Evolutionary conservation across 352 stramenopile genomes (phyloP).

Genomic region (Globisporangium polare): DNA sequence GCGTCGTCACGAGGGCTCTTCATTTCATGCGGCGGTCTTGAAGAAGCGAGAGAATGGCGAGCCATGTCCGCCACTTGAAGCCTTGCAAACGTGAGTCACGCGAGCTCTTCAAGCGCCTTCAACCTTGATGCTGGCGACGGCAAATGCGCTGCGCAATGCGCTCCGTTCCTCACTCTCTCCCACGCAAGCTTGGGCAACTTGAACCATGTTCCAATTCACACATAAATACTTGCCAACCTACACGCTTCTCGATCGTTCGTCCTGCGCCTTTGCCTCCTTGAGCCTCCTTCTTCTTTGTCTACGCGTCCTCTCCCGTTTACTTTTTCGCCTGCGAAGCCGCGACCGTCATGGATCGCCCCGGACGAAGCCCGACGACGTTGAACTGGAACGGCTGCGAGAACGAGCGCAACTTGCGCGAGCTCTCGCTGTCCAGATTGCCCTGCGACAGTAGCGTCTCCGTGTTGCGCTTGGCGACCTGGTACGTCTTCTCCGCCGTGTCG

Average conservation of each 20-base stretch:
- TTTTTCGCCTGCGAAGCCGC: not conserved
- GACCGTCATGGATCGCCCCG: slow-evolving; percentile 11
- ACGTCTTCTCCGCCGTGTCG: slow-evolving; percentile 56
- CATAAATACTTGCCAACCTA: not conserved
- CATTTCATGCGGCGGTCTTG: not conserved
- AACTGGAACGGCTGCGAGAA: slow-evolving; percentile 22
- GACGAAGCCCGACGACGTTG: slow-evolving; percentile 13
- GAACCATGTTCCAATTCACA: not conserved
- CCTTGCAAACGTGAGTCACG: not conserved
- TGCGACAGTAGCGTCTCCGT: slow-evolving; percentile 43
- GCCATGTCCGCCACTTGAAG: not conserved
- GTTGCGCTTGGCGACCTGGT: slow-evolving; percentile 57
- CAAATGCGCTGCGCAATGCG: not conserved
- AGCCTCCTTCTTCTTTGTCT: not conserved
- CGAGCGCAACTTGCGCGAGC: slow-evolving; percentile 11
- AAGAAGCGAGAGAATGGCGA: not conserved
- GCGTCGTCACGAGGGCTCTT: not conserved
- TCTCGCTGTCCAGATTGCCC: not conserved
- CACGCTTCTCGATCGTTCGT: not conserved
- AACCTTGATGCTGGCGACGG: too few species aligned
- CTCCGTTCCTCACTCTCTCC: not conserved
- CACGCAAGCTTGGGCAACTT: not conserved
- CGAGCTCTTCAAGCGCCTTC: not conserved
- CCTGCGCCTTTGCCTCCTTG: not conserved
- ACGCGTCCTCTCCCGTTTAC: not conserved